phyloP scores from a whole-genome alignment of 2,329 filamentous ascomycete species.

The Truncatella angustata region DNA sequence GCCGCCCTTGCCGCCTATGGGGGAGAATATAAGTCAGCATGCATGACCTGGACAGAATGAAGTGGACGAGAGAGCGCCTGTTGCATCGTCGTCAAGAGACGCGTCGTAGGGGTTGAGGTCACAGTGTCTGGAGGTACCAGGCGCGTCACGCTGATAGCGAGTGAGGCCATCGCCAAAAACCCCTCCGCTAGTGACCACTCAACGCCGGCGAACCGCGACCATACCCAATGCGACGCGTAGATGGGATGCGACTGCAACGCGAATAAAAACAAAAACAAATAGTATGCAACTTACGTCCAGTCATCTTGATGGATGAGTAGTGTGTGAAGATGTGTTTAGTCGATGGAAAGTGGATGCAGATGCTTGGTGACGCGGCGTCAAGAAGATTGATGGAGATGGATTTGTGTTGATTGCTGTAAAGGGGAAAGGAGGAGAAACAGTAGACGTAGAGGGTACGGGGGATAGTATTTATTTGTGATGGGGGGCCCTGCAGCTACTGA shows the following conservation, averaged over 20 bases:
- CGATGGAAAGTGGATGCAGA: conserved; percentile 26
- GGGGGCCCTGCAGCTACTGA: conserved; percentile 12
- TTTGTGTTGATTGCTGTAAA: conserved; percentile 12
- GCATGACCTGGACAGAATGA: background rate
- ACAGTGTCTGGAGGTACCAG: conserved; percentile 1
- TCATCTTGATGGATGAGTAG: conserved; percentile 55
- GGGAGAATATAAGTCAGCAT: conserved; percentile 41
- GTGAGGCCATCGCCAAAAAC: conserved; percentile 22
- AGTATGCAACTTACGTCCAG: conserved; percentile 63
- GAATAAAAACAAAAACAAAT: too few species aligned
- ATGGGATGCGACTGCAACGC: conserved; percentile 13
- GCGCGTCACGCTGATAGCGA: conserved; percentile 8
- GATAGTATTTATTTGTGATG: conserved; percentile 18
- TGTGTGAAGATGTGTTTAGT: conserved; percentile 18
- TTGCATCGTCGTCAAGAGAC: too few species aligned
- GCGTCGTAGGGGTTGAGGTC: too few species aligned
- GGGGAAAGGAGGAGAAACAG: conserved; percentile 19
- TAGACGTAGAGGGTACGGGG: conserved; percentile 16
- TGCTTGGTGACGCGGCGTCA: conserved; percentile 25
- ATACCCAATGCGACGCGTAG: conserved; percentile 10
- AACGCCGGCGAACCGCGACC: conserved; percentile 11
- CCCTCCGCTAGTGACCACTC: conserved; percentile 1
- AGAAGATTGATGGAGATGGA: conserved; percentile 1
- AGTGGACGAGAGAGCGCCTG: too few species aligned
- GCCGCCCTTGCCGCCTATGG: conserved; percentile 86